Evolutionary conservation across 2,329 filamentous ascomycete species (phyloP).

Genomic region (Xylariaceae sp.): DNA sequence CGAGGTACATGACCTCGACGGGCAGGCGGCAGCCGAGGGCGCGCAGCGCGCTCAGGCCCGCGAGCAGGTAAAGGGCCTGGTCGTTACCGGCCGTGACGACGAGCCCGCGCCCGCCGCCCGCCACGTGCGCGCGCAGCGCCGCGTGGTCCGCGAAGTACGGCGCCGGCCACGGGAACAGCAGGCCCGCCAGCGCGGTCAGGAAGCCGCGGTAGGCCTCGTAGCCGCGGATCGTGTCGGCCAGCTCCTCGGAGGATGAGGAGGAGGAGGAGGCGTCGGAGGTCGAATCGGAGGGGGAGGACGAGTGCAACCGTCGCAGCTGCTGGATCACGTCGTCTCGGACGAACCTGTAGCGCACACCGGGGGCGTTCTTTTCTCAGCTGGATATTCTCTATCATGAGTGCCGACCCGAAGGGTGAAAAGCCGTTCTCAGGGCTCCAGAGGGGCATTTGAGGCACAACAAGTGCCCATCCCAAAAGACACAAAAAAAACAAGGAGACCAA

Average conservation of each 20-base stretch:
- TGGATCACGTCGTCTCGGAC: background rate
- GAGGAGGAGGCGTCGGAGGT: too few species aligned
- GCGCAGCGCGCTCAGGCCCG: conserved; percentile 31
- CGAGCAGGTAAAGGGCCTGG: conserved; percentile 34
- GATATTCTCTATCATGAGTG: too few species aligned
- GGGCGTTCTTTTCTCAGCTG: too few species aligned
- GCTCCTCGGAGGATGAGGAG: too few species aligned
- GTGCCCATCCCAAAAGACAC: too few species aligned
- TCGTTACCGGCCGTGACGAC: conserved; percentile 36
- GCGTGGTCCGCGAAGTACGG: conserved; percentile 38
- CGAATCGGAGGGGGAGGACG: too few species aligned
- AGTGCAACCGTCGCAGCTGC: background rate
- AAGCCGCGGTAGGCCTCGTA: conserved; percentile 35
- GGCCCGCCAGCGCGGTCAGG: conserved; percentile 27
- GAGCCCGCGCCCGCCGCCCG: conserved; percentile 33
- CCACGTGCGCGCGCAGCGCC: conserved; percentile 32
- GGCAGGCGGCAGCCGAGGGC: conserved; percentile 30
- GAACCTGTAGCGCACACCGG: too few species aligned
- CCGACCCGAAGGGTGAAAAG: too few species aligned
- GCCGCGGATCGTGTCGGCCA: conserved; percentile 27
- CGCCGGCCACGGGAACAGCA: conserved; percentile 32
- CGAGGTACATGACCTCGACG: conserved; percentile 33
- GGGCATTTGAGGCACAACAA: too few species aligned
- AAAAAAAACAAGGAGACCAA: too few species aligned
- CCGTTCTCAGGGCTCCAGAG: too few species aligned